Base-by-base conservation (phyloP, 345 rosid genomes). In the Euclidium syriacum region DNA sequence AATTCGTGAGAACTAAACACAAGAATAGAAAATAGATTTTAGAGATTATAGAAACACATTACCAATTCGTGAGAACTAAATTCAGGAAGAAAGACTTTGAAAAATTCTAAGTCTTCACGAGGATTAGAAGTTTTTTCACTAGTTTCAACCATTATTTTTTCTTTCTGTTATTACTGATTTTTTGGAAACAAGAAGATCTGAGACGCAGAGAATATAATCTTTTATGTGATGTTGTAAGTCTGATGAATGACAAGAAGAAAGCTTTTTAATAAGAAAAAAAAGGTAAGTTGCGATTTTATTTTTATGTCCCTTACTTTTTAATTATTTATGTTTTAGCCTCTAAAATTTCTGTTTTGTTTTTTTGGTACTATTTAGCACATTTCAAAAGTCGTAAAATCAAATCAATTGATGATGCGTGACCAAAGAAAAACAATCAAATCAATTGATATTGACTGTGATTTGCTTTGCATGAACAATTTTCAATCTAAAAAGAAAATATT, bases 21-120 rank as follows among this genome's bases (percentile, higher is more conserved):
- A 12, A 70, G 75, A 30, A 71, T n/a, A n/a, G n/a, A n/a, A n/a
- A n/a, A n/a, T n/a, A n/a, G n/a, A n/a, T n/a, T n/a, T 6, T 30
- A 6, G 10, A 7, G 10, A 7, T 47, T 23, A 34, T 10, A 6
- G 8, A 49, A 43, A 69, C 36, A 38, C 30, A 24, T 32, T 49
- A 70, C 75, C 22, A 71, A 48, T 56, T 71, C 59, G 9, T 2
- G 52, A 18, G 70, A 40, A 10, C 70, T 41, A 6, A 63, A 64
- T 6, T 63, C 53, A 12, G 75, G 75, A 30, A 71, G 75, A 64
- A 38, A 63, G 17, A 71, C 75, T 53, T 71, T 71, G 59, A 71
- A 64, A 56, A 63, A 71, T 1, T 71, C 36, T 2, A 62, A 26
- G 63, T 19, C 35, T 70, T 70, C 54, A 8, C 36, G 36, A 1